Base-by-base conservation (phyloP, 768 basidiomycete species). In the Pisolithus marmoratus region DNA sequence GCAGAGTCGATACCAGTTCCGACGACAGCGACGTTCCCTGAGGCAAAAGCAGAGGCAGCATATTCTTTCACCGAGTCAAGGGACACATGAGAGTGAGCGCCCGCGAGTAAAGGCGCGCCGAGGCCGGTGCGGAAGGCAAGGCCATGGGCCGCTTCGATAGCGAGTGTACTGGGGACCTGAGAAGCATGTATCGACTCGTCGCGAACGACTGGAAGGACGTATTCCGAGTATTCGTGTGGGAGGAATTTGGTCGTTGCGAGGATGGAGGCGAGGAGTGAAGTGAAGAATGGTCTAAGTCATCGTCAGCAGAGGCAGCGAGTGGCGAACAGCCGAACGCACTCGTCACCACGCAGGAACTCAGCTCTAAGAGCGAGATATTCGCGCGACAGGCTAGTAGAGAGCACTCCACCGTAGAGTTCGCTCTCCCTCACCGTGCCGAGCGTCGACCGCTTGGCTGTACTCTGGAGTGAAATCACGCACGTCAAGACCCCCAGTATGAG, bases 71-170 rank as follows among this genome's bases (percentile, higher is more conserved):
- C 78, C 58, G 91, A 86, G 12, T 77, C 78, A 20, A 79, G 76
- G 45, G 83, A 79, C 60, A 90, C 69, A 58, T 77, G 71, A 53
- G 72, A 72, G 63, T 89, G 83, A 15, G 81, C 74, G n/a, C 85
- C 74, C 19, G 93, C 87, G 70, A 90, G 92, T 54, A 97, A 80
- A 22, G 94, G 87, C 59, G 87, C 79, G 60, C 95, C 95, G 61
- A 98, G 92, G 15, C 95, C 95, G 40, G 76, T 77, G 63, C 94
- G 92, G 88, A 98, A 99, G 41, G 95, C 94, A 52, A 94, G 75
- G 41, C 80, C 70, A 67, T 98, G 95, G 4, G 93, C 94, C 36
- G 85, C 73, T 63, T 99, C 95, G 51, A 98, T 56, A 38, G 94
- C 94, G 60, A 77, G 75, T 2, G 80, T 78, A 22, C 78, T 75